Conservation (phyloP, 1,284 basidiomycete species). For the Cryptococcus sp. region DNA sequence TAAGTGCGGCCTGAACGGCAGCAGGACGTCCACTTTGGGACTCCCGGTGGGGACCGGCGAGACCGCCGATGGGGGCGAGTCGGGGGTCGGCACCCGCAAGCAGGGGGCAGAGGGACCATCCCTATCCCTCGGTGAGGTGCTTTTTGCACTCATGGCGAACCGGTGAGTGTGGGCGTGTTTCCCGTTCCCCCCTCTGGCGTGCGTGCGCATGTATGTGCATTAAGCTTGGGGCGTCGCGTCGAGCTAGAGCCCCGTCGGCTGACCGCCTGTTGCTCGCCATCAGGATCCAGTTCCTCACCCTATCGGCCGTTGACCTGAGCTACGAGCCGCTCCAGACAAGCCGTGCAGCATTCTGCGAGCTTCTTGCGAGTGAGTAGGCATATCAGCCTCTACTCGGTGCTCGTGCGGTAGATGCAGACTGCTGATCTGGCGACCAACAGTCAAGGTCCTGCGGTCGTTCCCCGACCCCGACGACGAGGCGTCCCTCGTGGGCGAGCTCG, state of each 20-base stretch:
- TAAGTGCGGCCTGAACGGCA: background rate
- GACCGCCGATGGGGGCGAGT: conserved; percentile 17
- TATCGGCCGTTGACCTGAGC: conserved; percentile 64
- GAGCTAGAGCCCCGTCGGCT: background rate
- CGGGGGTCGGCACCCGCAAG: conserved; percentile 6
- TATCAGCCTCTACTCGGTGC: too few relatives aligned
- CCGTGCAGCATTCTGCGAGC: conserved; percentile 75
- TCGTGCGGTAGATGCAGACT: background rate
- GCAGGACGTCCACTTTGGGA: background rate
- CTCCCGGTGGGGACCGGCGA: background rate
- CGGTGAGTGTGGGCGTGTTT: conserved; percentile 21
- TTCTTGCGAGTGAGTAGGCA: conserved; percentile 60
- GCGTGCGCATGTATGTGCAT: background rate
- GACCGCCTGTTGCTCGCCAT: background rate
- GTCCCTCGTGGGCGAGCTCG: conserved; percentile 69
- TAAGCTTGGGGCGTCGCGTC: background rate
- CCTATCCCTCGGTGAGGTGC: conserved; percentile 32
- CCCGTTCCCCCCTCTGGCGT: background rate
- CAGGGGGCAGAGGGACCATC: conserved; percentile 8
- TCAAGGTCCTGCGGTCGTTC: conserved; percentile 74
- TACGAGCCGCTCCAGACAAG: conserved; percentile 66
- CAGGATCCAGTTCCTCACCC: conserved; percentile 47
- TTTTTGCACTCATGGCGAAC: conserved; percentile 46
- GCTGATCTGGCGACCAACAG: conserved; percentile 16
- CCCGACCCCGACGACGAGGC: conserved; percentile 59